A percentile compares a stretch with the other conserved stretches of the same genome.
These are phyloP conservation scores for Amanita pallidorosea DNA, from an alignment of 768 basidiomycete genomes.

Conservation along the genomic window DNA sequence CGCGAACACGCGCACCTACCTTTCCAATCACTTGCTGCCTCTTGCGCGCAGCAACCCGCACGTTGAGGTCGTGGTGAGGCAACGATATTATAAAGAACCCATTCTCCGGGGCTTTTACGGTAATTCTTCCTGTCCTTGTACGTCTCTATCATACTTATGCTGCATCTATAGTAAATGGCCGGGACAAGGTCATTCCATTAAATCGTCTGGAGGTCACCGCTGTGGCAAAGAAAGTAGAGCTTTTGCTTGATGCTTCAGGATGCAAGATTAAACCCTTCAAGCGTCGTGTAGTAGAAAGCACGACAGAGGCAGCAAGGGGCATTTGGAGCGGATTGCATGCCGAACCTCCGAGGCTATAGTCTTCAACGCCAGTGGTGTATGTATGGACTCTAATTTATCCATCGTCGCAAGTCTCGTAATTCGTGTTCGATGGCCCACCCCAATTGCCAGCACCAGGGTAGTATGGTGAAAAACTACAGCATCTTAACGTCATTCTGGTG, in stretches of 20 bases:
- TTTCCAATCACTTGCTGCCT: conserved; percentile 49
- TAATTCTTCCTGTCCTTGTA: conserved; percentile 16
- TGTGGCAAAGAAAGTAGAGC: conserved; percentile 68
- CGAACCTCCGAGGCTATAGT: conserved; percentile 42
- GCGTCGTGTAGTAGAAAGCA: conserved; percentile 65
- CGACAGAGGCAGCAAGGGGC: conserved; percentile 71
- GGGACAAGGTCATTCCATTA: conserved; percentile 82
- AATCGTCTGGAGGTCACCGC: conserved; percentile 64
- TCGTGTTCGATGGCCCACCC: conserved; percentile 1
- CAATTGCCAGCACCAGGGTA: background rate
- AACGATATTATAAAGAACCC: conserved; percentile 66
- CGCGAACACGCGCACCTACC: conserved; percentile 55
- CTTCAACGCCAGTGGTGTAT: conserved; percentile 8
- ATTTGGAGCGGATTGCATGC: conserved; percentile 89
- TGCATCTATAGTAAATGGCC: conserved; percentile 56
- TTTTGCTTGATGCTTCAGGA: conserved; percentile 81
- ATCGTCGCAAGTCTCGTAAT: background rate
- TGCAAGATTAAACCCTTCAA: conserved; percentile 77
- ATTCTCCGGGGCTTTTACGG: conserved; percentile 79
- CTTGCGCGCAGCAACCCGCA: conserved; percentile 70
- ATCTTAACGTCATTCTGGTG: background rate
- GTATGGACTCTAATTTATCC: conserved; percentile 2
- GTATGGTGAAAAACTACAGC: background rate
- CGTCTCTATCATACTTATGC: conserved; percentile 9
- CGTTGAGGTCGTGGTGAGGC: conserved; percentile 76